Evolutionary conservation across 2,329 filamentous ascomycete species (phyloP), one percentile per base, ranked within the genome.

Genomic region (Fusarium clavum): DNA sequence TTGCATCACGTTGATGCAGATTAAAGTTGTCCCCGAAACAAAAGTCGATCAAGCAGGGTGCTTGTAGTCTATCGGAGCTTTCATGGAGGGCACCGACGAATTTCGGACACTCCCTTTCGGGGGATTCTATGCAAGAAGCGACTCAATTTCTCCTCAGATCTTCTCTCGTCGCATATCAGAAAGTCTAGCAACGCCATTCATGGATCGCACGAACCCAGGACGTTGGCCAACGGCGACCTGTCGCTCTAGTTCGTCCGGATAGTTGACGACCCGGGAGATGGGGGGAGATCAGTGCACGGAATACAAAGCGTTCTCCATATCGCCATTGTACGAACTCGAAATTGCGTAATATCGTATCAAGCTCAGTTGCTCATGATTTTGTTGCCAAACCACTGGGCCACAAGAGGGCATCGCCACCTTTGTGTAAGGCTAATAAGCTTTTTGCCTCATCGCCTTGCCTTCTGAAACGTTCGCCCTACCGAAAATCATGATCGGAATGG

Each of bases 31-130:
- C 16, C 32, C 64, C 41, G 38, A 62, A 60, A 62, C 41, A 49
- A 34, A 29, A 57, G 38, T 12, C 54, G 48, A 41, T 47, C 55
- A 58, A 20, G 40, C 32, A 51, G 47, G 47, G 47, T 38, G 34
- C 41, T 45, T 20, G 43, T 22, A 54, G 25, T 47, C 27, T 20
- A 38, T 53, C 41, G 44, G 61, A 40, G 32, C 57, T 43, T 48
- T 43, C 46, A 25, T 40, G 43, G 46, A 63, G 52, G 62, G 22
- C 48, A 60, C 71, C 72, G 70, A 73, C 34, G 38, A 34, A 57
- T 73, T 70, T 74, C 72, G 68, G 72, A 40, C 72, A 70, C 72
- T 74, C 69, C 58, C 61, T 70, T 59, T 32, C 45, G 53, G 48
- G 52, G 46, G 46, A 44, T 41, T 25, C 45, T 22, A 49, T 44